phyloP scores from a whole-genome alignment of 345 rosid genomes.

The Acer saccharum region DNA sequence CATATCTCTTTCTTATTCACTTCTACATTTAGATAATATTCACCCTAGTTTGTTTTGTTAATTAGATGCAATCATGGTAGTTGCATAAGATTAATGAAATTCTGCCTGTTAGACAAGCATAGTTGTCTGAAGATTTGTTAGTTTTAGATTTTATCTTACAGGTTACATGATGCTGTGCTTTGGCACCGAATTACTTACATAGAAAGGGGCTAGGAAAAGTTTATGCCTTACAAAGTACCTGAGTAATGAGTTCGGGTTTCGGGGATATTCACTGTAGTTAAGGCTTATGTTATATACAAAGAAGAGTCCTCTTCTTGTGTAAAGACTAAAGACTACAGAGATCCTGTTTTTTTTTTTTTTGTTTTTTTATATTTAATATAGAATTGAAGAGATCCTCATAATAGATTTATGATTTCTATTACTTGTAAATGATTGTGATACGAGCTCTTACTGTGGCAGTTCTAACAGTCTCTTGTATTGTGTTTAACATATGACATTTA shows the following conservation, averaged over 20 bases:
- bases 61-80: not conserved
- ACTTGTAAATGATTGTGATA: too few species aligned
- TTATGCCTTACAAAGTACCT: not conserved
- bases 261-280: not conserved
- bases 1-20: not conserved
- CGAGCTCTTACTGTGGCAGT: too few species aligned
- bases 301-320: not conserved
- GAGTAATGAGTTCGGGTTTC: not conserved
- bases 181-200: too few species aligned
- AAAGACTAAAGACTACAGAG: too few species aligned
- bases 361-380: too few species aligned
- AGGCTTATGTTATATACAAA: not conserved
- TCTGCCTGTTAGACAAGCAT: not conserved
- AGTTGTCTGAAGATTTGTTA: not conserved
- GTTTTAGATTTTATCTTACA: not conserved
- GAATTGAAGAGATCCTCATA: not conserved
- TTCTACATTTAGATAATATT: not conserved
- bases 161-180: not conserved
- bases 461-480: too few species aligned
- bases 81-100: not conserved
- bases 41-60: not conserved
- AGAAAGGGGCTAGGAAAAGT: not conserved
- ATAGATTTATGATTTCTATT: not conserved
- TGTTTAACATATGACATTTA: not conserved
- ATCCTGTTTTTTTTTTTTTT: too few species aligned